phyloP scores from a whole-genome alignment of 441 rosid species.

The Adansonia madagascariensis region DNA sequence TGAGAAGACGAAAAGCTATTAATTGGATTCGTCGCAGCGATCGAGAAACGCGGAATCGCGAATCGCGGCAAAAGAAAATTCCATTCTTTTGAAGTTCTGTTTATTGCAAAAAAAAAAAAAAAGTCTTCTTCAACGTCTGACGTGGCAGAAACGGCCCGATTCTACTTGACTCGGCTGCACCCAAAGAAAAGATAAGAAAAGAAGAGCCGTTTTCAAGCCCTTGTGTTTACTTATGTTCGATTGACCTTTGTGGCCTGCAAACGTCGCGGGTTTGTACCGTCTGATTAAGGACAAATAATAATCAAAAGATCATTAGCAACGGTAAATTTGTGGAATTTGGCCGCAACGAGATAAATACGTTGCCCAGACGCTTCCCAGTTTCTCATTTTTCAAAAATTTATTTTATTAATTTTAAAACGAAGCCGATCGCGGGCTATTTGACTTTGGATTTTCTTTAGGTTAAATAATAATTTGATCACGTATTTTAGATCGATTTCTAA shows the following conservation, averaged over 20 bases:
- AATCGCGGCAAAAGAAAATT: constrained; percentile 17
- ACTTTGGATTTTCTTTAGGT: too few species aligned
- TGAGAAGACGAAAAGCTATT: constrained; percentile 23
- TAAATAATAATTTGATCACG: too few species aligned
- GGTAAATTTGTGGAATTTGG: neutral
- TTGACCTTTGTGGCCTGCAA: neutral
- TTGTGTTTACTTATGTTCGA: neutral
- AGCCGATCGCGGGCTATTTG: too few species aligned
- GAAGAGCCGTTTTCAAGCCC: constrained; percentile 38
- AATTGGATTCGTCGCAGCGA: constrained; percentile 26
- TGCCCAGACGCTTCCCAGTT: constrained; percentile 12
- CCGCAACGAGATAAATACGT: neutral
- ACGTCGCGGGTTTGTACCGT: constrained; percentile 22
- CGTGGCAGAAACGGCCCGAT: constrained; percentile 50
- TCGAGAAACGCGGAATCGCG: constrained; percentile 17
- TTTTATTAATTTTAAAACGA: too few species aligned
- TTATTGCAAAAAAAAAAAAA: neutral
- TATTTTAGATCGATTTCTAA: too few species aligned
- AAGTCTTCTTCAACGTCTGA: constrained; percentile 28
- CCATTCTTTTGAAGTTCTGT: neutral
- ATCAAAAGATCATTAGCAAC: neutral
- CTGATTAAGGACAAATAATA: constrained; percentile 11
- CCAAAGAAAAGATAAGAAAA: too few species aligned
- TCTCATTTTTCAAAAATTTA: neutral
- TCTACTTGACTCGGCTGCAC: constrained; percentile 24